Conservation (phyloP, 495 filamentous ascomycete genomes). For the Penicillium crystallinum region DNA sequence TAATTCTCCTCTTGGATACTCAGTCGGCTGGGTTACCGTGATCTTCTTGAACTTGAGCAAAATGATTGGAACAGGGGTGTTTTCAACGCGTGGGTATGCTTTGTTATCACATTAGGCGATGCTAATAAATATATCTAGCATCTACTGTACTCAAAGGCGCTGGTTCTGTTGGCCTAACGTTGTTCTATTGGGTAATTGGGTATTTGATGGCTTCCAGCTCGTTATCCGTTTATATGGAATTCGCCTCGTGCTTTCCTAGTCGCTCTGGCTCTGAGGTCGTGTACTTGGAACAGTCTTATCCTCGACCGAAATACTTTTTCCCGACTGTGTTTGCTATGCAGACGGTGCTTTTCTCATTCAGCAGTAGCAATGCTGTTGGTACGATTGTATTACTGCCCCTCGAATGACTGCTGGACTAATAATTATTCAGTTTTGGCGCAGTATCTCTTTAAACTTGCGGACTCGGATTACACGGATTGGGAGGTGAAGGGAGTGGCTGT, state of each 20-base stretch:
- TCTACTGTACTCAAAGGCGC: constrained; percentile 48
- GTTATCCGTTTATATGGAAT: constrained; percentile 55
- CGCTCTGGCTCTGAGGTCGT: constrained; percentile 61
- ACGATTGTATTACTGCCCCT: neutral
- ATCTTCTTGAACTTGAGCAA: constrained; percentile 59
- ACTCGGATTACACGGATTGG: constrained; percentile 47
- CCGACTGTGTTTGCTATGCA: constrained; percentile 57
- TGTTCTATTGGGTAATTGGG: constrained; percentile 60
- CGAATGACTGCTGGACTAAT: neutral
- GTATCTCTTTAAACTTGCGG: constrained; percentile 51
- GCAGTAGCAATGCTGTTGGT: constrained; percentile 55
- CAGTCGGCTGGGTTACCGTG: constrained; percentile 50
- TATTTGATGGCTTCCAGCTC: constrained; percentile 46
- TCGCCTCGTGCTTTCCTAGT: constrained; percentile 58
- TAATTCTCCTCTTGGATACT: constrained; percentile 55
- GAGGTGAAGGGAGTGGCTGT: constrained; percentile 59
- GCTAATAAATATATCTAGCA: neutral
- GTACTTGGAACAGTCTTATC: constrained; percentile 62
- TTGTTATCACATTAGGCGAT: neutral
- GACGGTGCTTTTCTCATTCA: constrained; percentile 55
- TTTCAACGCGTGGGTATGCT: constrained; percentile 52
- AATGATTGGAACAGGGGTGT: constrained; percentile 65
- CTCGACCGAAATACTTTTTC: constrained; percentile 56
- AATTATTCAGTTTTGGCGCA: constrained; percentile 42
- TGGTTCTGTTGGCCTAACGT: constrained; percentile 53